Evolutionary conservation across 2,329 filamentous ascomycete genomes (phyloP).

Genomic region (Paraconiothyrium sp.): DNA sequence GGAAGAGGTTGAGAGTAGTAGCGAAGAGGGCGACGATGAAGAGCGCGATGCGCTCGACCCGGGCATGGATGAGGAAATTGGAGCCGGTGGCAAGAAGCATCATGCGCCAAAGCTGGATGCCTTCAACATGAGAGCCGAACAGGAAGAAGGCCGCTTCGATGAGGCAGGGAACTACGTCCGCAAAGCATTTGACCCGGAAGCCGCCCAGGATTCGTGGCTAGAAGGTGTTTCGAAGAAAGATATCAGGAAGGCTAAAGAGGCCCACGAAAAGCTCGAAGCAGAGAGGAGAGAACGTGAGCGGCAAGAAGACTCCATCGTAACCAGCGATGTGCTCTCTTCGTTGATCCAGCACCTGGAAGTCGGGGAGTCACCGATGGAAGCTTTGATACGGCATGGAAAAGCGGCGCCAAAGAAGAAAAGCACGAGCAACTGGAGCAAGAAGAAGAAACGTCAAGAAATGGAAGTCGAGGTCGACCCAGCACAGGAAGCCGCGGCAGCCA

Average conservation of each 20-base stretch:
- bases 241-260: slow-evolving; percentile 86
- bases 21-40: slow-evolving; percentile 69
- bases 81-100: slow-evolving; percentile 87
- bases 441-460: slow-evolving; percentile 65
- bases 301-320: slow-evolving; percentile 77
- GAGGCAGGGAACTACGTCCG: slow-evolving; percentile 90
- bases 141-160: slow-evolving; percentile 93
- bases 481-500: slow-evolving; percentile 74
- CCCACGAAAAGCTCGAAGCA: slow-evolving; percentile 83
- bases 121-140: slow-evolving; percentile 91
- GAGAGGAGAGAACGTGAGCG: slow-evolving; percentile 76
- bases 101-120: slow-evolving; percentile 95
- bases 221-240: slow-evolving; percentile 94
- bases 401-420: slow-evolving; percentile 60
- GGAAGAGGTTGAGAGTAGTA: slow-evolving; percentile 70
- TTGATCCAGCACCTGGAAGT: slow-evolving; percentile 79
- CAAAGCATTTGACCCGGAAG: slow-evolving; percentile 87
- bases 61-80: slow-evolving; percentile 86
- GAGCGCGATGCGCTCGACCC: slow-evolving; percentile 71
- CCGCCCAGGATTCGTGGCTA: slow-evolving; percentile 90
- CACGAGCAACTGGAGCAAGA: slow-evolving; percentile 54
- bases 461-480: slow-evolving; percentile 70
- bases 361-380: slow-evolving; percentile 88
- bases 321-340: slow-evolving; percentile 75
- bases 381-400: slow-evolving; percentile 81